Evolutionary conservation across 2,329 filamentous ascomycete genomes (phyloP), one percentile per base, ranked within the genome.

Genomic region (Penicillium corylophilum): DNA sequence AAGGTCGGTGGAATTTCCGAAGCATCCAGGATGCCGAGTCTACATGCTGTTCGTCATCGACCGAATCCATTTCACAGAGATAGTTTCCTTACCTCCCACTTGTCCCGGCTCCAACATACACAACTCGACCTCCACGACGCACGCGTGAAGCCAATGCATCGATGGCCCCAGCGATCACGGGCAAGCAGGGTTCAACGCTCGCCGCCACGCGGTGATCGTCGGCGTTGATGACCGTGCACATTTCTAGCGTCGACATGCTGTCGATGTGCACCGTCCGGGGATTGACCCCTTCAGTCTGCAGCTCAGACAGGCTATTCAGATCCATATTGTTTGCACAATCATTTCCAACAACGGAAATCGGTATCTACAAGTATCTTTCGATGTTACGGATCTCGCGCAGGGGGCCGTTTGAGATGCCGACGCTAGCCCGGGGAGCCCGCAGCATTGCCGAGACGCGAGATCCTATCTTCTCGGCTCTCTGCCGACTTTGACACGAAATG

Each of bases 1-100:
- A 71, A 76, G 0, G 72, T 76, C 2, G 73, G 73, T 2, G 69
- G 70, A 20, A 76, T 74, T 47, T 76, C 74, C 1, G 73, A 75
- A 7, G 71, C 71, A 54, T 76, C 74, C 22, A 75, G 48, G 26
- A 75, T 66, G 4, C 72, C 72, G 5, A 76, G 61, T 50, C 73
- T 74, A 48, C 5, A 26, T 12, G 20, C 7, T 15, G n/a, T 39
- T 45, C 8, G 35, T 43, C 5, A 46, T 45, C 18, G 2, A 18
- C 13, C n/a, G 18, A 3, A 13, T 31, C 8, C 5, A 8, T 12
- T 20, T 18, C 18, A 8, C 2, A 2, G 10, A 4, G 16, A 22
- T 10, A 12, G 13, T 22, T 28, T 40, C 46, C 61, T 56, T 51
- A 74, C 70, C 74, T 70, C 47, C 75, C 72, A 52, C 74, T 77